Evolutionary conservation across 2,329 filamentous ascomycete species (phyloP).

Genomic region (Xylaria arbuscula): DNA sequence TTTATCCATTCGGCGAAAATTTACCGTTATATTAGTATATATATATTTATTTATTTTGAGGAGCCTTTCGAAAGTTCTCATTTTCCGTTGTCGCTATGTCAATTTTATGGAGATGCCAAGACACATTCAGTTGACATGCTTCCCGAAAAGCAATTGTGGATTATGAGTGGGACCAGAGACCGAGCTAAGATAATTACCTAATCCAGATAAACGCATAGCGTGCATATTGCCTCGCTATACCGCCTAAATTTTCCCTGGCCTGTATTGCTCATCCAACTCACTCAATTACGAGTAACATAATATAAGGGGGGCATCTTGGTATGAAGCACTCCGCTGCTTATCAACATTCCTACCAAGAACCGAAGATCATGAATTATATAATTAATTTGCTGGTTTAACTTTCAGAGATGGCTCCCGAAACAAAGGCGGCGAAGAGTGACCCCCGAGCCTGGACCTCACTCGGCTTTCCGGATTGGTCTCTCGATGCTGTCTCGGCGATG

Average conservation of each 20-base stretch:
- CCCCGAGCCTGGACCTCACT: conserved; percentile 73
- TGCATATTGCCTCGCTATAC: conserved; percentile 32
- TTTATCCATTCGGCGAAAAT: too few relatives aligned
- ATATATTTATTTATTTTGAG: too few relatives aligned
- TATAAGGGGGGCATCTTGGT: neutral
- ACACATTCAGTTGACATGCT: too few relatives aligned
- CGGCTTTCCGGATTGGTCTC: conserved; percentile 81
- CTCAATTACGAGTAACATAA: neutral
- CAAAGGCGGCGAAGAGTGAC: conserved; percentile 56
- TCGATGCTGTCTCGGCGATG: conserved; percentile 85
- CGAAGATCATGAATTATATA: neutral
- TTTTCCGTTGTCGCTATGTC: too few relatives aligned
- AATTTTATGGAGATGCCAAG: too few relatives aligned
- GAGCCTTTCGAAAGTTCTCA: too few relatives aligned
- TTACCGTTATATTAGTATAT: too few relatives aligned
- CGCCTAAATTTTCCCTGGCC: conserved; percentile 37
- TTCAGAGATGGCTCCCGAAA: conserved; percentile 50
- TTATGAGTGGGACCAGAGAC: conserved; percentile 1
- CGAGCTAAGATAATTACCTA: conserved; percentile 12
- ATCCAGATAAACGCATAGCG: conserved; percentile 28
- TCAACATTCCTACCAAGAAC: neutral
- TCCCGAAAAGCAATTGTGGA: neutral
- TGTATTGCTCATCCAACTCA: neutral
- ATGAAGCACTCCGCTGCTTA: neutral
- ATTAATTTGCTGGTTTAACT: neutral